A percentile compares a stretch with the other conserved stretches of the same genome.
phyloP scores from a whole-genome alignment of 176 grass and related monocot genomes.

The Carex scoparia region DNA sequence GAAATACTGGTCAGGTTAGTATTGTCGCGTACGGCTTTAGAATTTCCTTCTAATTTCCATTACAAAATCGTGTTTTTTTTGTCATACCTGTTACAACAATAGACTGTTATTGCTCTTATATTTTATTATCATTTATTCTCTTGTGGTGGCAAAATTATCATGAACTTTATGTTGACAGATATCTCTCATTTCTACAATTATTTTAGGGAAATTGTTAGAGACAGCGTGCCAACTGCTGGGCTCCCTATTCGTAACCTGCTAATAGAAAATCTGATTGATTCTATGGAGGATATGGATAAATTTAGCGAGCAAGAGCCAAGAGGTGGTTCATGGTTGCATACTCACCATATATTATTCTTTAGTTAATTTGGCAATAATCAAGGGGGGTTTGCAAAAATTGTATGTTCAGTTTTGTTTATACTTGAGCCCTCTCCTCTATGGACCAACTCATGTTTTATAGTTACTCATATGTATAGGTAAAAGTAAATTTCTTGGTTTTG shows the following conservation, averaged over 20 bases:
- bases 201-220: conserved; percentile 70
- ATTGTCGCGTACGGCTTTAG: neutral
- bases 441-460: neutral
- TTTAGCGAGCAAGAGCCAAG: conserved; percentile 6
- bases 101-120: too few species aligned
- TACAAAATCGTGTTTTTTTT: too few species aligned
- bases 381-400: neutral
- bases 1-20: conserved; percentile 27
- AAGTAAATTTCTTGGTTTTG: neutral
- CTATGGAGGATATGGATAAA: conserved; percentile 30
- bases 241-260: conserved; percentile 54
- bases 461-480: conserved; percentile 10
- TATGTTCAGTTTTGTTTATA: neutral
- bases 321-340: neutral
- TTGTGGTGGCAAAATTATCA: neutral
- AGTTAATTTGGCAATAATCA: conserved; percentile 14
- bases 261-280: conserved; percentile 36
- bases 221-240: conserved; percentile 53
- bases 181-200: conserved; percentile 5
- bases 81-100: too few species aligned
- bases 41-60: too few species aligned
- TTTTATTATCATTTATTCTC: too few species aligned
- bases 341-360: conserved; percentile 8
- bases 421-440: neutral
- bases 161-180: neutral